These are phyloP conservation scores for Lolium rigidum DNA, from an alignment of 176 grass and related monocot species.

Conservation along the genomic window DNA sequence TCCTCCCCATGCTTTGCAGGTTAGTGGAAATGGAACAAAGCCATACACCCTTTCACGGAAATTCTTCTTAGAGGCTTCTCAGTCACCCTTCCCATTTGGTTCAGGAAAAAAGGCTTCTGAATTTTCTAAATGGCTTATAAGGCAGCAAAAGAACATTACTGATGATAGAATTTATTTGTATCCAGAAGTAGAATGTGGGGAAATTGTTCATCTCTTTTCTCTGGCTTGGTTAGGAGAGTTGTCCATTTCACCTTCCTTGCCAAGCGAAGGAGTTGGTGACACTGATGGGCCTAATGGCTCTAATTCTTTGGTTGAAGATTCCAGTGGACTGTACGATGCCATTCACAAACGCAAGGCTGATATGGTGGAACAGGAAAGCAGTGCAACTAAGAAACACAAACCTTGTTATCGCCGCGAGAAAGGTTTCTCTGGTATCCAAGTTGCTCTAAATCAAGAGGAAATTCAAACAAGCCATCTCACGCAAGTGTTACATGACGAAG, in stretches of 20 bases:
- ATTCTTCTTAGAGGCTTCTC: constrained; percentile 74
- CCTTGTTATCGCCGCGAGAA: constrained; percentile 77
- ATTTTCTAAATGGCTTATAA: constrained; percentile 71
- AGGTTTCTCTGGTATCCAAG: constrained; percentile 86
- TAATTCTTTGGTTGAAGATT: constrained; percentile 41
- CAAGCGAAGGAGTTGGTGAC: constrained; percentile 85
- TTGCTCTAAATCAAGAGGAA: constrained; percentile 63
- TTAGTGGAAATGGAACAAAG: constrained; percentile 72
- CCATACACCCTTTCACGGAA: constrained; percentile 77
- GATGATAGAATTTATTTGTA: constrained; percentile 57
- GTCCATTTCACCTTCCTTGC: constrained; percentile 70
- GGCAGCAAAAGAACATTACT: constrained; percentile 57
- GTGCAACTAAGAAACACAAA: constrained; percentile 72
- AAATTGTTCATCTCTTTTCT: constrained; percentile 76
- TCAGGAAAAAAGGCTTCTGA: constrained; percentile 73
- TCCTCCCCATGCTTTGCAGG: constrained; percentile 49
- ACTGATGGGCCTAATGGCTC: constrained; percentile 65
- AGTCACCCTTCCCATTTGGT: constrained; percentile 88
- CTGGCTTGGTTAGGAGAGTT: constrained; percentile 66
- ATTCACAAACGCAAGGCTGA: constrained; percentile 62
- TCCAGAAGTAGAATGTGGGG: constrained; percentile 87
- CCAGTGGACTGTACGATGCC: constrained; percentile 22
- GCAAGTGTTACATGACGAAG: constrained; percentile 37
- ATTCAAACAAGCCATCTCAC: constrained; percentile 42
- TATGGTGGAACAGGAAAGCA: constrained; percentile 47